Evolutionary conservation across 163 green algal genomes (phyloP), one percentile per base, ranked within the genome.

Genomic region (Scenedesmus sp.): DNA sequence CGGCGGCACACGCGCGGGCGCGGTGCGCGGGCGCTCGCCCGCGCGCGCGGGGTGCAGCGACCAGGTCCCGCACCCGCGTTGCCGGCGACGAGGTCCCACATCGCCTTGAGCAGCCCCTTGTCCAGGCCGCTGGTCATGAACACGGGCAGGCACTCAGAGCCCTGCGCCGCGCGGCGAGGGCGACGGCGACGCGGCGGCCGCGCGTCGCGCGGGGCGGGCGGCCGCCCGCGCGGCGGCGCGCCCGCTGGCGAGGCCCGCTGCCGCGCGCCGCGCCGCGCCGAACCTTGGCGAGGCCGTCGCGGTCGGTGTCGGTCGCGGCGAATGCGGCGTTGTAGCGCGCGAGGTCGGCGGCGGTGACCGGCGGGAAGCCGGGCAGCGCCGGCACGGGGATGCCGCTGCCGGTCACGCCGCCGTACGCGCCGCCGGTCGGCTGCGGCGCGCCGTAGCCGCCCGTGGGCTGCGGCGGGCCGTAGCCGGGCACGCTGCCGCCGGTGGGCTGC

Each of bases 91-190:
- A 63, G n/a, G 64, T 83, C 75, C 75, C 75, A 83, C 54, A 83
- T 77, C 54, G 34, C 48, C 75, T 77, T 83, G 15, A 98, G 86
- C 10, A 81, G 70, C 2, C 57, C 60, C 78, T 95, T 94, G 65
- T 93, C 89, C 63, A 97, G 81, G 1, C 92, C 92, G 53, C 82
- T 92, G 50, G 90, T 86, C 84, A 94, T 90, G 83, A 98, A 97
- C 18, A 86, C 84, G 1, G 70, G 75, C 56, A 95, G 94, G 87
- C 91, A 96, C 70, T 97, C 92, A 2, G 76, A 58, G 50, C 92
- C 94, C 88, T 95, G 83, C n/a, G 54, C 18, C n/a, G n/a, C n/a
- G n/a, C n/a, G n/a, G n/a, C n/a, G n/a, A n/a, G n/a, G n/a, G n/a
- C n/a, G n/a, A n/a, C n/a, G n/a, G n/a, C n/a, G n/a, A n/a, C n/a